Base-by-base conservation (phyloP, 768 basidiomycete species). In the Leccinum boreale region DNA sequence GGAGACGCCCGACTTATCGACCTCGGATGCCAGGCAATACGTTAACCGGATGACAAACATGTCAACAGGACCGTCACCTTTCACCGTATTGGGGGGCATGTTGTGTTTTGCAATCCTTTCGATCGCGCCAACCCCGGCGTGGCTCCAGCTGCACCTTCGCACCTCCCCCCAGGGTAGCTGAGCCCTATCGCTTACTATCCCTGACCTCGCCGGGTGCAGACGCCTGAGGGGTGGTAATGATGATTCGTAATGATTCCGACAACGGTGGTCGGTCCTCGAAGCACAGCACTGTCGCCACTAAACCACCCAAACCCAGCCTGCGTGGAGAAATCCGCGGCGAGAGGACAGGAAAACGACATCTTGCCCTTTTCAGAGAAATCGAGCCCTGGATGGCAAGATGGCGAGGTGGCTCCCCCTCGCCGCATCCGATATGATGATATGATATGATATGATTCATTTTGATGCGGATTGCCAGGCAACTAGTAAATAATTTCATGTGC, bases 401-500 rank as follows among this genome's bases (percentile, higher is more conserved):
- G 23, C 15, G 46, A 47, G 21, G 31, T 14, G 14, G 42, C 19
- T 19, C 42, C 42, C 28, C 50, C 53, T 42, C 26, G 14, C 39
- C 52, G 28, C 51, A 56, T 58, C 53, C 48, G 57, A 31, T 31
- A 29, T 31, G 31, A 59, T 46, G 23, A 47, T 47, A 58, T 46
- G 36, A 47, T 44, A 15, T 47, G 23, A 26, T 14, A 3, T 47
- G 46, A 47, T 39, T 19, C 17, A 49, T 39, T 58, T 52, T 69
- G 67, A 68, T 68, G 61, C 29, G 33, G 48, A 68, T 68, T 57
- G 61, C 65, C 63, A 61, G 55, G 67, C 65, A 68, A 70, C 67
- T 23, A 31, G 29, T 31, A 29, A 10, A 14, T 11, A 68, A 68
- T 58, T 23, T 47, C 46, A 23, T 47, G 46, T 26, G 17, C 46